Percentiles rank a stretch among this genome's conserved stretches.
phyloP scores from a whole-genome alignment of 1,284 basidiomycete species.

The Farysia itapuensis region DNA sequence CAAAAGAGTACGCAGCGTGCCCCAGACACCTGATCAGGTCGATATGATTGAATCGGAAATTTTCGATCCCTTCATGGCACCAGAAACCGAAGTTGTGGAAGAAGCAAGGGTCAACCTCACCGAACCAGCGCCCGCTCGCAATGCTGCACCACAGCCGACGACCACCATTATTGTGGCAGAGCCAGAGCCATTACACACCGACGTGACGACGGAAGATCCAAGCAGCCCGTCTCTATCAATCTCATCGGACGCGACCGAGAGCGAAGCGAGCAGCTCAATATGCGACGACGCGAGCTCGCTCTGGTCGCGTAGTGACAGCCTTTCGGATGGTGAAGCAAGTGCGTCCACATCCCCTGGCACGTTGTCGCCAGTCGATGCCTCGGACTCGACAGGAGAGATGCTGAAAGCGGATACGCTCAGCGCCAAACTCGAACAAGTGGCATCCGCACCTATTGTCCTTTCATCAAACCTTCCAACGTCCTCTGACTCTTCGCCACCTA shows the following conservation, averaged over 20 bases:
- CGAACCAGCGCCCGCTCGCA: conserved; percentile 24
- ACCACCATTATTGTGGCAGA: background rate
- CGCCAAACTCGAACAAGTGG: conserved; percentile 12
- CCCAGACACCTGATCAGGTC: background rate
- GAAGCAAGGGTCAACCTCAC: conserved; percentile 21
- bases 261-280: conserved; percentile 11
- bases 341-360: conserved; percentile 20
- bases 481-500: no score
- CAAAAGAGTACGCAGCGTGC: conserved; percentile 11
- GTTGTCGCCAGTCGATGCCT: conserved; percentile 12
- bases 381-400: background rate
- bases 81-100: conserved; percentile 2
- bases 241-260: conserved; percentile 7
- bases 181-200: background rate
- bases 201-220: conserved; percentile 5
- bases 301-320: conserved; percentile 15
- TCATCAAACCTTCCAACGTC: no score
- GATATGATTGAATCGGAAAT: background rate
- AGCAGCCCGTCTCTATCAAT: conserved; percentile 13
- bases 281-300: conserved; percentile 26
- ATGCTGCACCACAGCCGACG: background rate
- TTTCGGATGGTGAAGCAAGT: conserved; percentile 11
- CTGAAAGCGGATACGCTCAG: conserved; percentile 13
- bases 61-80: background rate
- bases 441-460: no score